Evolutionary conservation across 768 basidiomycete species (phyloP).

Genomic region (Leucosporidium yakuticum): DNA sequence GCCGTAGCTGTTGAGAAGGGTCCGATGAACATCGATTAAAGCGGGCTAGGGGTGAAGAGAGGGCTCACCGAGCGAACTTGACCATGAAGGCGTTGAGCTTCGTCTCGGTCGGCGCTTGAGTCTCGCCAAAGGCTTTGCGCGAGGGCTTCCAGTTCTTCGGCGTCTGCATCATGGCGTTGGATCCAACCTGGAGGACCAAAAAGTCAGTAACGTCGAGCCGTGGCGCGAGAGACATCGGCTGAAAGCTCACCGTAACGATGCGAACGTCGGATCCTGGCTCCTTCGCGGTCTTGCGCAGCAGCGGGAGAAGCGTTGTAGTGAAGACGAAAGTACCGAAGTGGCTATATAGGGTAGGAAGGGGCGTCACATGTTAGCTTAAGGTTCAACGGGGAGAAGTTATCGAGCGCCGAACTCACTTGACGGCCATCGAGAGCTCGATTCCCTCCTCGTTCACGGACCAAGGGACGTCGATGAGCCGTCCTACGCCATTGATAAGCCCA

Average conservation of each 20-base stretch:
- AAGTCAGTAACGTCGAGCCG: no score
- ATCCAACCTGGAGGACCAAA: no score
- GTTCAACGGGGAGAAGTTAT: background rate
- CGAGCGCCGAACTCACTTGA: conserved; percentile 1
- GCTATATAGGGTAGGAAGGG: conserved; percentile 42
- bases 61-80: background rate
- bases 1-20: conserved; percentile 44
- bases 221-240: no score
- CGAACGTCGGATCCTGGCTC: conserved; percentile 55
- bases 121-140: no score
- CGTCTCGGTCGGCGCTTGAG: no score
- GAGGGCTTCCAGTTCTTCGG: no score
- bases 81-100: background rate
- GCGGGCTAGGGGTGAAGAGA: no score
- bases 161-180: no score
- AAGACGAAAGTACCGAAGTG: conserved; percentile 56
- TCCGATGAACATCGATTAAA: no score
- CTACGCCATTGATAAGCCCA: conserved; percentile 7
- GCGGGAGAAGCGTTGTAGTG: conserved; percentile 53
- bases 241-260: conserved; percentile 53
- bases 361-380: no score
- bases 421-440: background rate
- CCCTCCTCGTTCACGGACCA: conserved; percentile 2
- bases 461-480: background rate
- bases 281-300: conserved; percentile 52